Conservation (phyloP, 257 asterid species). For the Solanum gracilifrons region DNA sequence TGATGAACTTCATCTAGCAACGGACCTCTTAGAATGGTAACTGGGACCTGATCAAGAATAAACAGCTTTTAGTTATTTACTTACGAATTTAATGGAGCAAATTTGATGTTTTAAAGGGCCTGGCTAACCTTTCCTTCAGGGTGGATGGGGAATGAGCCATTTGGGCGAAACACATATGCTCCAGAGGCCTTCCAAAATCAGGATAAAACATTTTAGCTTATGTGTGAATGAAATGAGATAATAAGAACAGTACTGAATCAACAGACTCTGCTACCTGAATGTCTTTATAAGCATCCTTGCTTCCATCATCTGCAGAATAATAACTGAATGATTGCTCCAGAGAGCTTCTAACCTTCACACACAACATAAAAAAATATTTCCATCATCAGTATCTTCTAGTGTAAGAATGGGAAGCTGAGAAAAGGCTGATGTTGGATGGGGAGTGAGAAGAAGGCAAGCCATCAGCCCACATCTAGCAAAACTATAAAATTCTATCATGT, state of each 20-base stretch:
- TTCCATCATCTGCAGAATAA: slow-evolving; percentile 58
- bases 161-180: slow-evolving; percentile 88
- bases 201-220: neutral
- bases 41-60: slow-evolving; percentile 31
- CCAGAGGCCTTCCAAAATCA: slow-evolving; percentile 66
- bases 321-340: slow-evolving; percentile 80
- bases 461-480: neutral
- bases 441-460: neutral
- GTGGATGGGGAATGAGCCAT: slow-evolving; percentile 44
- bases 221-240: neutral
- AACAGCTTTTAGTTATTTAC: slow-evolving; percentile 6
- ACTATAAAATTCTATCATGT: neutral
- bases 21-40: slow-evolving; percentile 64
- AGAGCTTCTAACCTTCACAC: slow-evolving; percentile 51
- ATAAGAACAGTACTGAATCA: neutral
- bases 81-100: neutral
- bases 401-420: neutral
- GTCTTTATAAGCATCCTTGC: slow-evolving; percentile 19
- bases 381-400: neutral
- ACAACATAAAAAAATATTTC: neutral
- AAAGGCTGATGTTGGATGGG: neutral
- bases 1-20: slow-evolving; percentile 91
- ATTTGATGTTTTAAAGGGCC: neutral
- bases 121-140: slow-evolving; percentile 42
- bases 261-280: slow-evolving; percentile 39